These are phyloP conservation scores for Chaetomium olivaceum DNA, from an alignment of 2,329 filamentous ascomycete genomes.

Conservation along the genomic window DNA sequence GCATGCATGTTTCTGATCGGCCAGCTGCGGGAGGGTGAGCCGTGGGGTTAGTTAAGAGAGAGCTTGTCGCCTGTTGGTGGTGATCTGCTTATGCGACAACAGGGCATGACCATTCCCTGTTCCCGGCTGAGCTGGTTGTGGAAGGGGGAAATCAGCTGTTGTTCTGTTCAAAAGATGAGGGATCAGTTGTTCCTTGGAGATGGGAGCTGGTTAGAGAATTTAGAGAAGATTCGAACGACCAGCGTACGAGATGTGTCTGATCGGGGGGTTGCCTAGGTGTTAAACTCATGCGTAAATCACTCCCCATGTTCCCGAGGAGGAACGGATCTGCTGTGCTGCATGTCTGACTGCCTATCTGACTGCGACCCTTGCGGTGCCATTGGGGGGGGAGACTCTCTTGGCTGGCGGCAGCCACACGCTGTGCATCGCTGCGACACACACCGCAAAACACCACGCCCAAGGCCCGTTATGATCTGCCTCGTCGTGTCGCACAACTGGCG, in stretches of 20 bases:
- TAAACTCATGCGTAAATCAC: not conserved
- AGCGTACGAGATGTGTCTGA: constrained; percentile 12
- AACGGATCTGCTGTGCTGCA: constrained; percentile 17
- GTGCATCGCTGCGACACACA: constrained; percentile 8
- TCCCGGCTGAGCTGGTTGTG: not conserved
- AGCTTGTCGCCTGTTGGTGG: not conserved
- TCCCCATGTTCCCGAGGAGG: not conserved
- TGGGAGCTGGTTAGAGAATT: not conserved
- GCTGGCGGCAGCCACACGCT: constrained; percentile 15
- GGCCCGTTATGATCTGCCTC: constrained; percentile 18
- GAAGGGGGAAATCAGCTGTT: not conserved
- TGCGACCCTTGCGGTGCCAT: constrained; percentile 19
- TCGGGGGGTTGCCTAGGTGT: not conserved
- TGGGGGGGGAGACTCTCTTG: not conserved
- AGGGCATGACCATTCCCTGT: not conserved
- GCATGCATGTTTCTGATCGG: constrained; percentile 22
- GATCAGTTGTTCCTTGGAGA: not conserved
- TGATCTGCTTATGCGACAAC: constrained; percentile 11
- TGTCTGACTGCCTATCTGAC: constrained; percentile 24
- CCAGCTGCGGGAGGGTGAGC: not conserved
- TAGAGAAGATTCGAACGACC: constrained; percentile 11
- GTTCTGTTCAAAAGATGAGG: not conserved
- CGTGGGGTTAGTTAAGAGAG: not conserved
- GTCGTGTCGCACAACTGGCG: constrained; percentile 22
- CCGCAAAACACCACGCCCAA: not conserved